A percentile compares a stretch with the other conserved stretches of the same genome.
Conservation (phyloP, 306 rosid species). For the Cajanus cajan region DNA sequence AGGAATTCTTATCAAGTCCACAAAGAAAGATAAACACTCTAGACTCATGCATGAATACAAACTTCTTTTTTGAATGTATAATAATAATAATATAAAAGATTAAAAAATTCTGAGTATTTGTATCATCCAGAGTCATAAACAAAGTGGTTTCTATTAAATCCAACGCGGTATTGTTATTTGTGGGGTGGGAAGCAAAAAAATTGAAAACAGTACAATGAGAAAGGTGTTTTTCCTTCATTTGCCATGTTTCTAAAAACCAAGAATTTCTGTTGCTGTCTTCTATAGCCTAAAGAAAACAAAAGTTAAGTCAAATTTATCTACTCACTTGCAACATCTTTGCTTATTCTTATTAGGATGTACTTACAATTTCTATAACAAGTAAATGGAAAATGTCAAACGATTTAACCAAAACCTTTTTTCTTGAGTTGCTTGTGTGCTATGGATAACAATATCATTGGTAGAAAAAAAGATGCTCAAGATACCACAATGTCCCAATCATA, state of each 20-base stretch:
- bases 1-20: too few relatives aligned
- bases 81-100: too few relatives aligned
- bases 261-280: neutral
- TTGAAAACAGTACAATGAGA: neutral
- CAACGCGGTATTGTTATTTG: neutral
- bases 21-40: too few relatives aligned
- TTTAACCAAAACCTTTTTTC: neutral
- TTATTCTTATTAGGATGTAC: neutral
- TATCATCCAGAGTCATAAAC: too few relatives aligned
- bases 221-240: neutral
- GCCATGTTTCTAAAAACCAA: neutral
- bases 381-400: neutral
- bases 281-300: neutral
- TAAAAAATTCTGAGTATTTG: too few relatives aligned
- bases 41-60: too few relatives aligned
- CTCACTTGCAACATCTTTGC: neutral
- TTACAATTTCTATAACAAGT: neutral
- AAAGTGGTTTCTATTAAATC: neutral
- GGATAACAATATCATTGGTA: neutral
- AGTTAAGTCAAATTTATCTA: too few relatives aligned
- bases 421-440: neutral
- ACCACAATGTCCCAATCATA: neutral
- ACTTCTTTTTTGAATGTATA: too few relatives aligned
- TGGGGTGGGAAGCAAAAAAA: neutral
- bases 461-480: neutral